A percentile compares a stretch with the other conserved stretches of the same genome.
Conservation (phyloP, 805 yeast species). For the Starmerella asiatica region DNA sequence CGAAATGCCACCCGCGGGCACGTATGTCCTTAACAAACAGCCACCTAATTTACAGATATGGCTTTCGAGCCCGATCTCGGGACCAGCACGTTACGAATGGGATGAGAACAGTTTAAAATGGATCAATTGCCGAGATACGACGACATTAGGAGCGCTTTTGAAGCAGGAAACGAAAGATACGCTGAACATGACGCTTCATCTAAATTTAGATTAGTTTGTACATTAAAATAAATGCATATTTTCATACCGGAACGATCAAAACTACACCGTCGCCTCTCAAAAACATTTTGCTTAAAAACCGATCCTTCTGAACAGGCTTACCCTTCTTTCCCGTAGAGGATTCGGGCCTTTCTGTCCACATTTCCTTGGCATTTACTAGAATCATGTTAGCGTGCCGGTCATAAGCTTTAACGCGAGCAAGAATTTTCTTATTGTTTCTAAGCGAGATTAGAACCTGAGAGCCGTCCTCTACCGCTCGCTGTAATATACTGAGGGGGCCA, state of each 20-base stretch:
- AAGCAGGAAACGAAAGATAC: conserved; percentile 34
- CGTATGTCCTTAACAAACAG: conserved; percentile 88
- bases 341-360: conserved; percentile 53
- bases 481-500: conserved; percentile 86
- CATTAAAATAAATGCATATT: neutral
- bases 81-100: conserved; percentile 75
- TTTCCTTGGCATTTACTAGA: conserved; percentile 79
- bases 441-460: conserved; percentile 76
- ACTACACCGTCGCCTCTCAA: conserved; percentile 93
- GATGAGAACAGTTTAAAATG: conserved; percentile 48
- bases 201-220: conserved; percentile 14
- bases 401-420: conserved; percentile 84
- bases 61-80: conserved; percentile 86
- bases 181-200: conserved; percentile 11
- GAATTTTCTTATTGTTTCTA: conserved; percentile 82
- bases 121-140: conserved; percentile 62
- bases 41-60: conserved; percentile 97
- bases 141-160: conserved; percentile 35
- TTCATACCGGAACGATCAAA: conserved; percentile 40
- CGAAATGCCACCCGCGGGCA: conserved; percentile 55
- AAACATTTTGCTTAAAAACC: conserved; percentile 81
- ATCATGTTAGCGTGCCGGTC: conserved; percentile 94
- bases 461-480: conserved; percentile 61
- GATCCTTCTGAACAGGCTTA: conserved; percentile 49
- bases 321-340: conserved; percentile 58